A percentile compares a stretch with the other conserved stretches of the same genome.
These are phyloP conservation scores for Puccinia brachypodii DNA, from an alignment of 1,284 basidiomycete species.

Conservation along the genomic window DNA sequence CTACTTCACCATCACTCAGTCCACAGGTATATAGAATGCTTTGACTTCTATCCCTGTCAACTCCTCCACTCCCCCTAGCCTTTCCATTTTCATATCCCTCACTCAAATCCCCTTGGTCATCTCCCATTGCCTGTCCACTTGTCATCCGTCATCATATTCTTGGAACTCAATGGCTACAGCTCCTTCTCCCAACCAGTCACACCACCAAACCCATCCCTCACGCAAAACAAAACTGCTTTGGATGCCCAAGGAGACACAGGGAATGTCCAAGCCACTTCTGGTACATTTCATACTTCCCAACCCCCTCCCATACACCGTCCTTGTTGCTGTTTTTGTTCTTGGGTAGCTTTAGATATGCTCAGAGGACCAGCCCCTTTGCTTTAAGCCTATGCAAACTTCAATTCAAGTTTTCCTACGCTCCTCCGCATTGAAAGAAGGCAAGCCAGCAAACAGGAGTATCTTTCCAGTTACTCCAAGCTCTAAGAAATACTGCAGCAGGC, in stretches of 20 bases:
- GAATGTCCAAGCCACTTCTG: neutral
- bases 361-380: slow-evolving; percentile 12
- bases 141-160: neutral
- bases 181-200: neutral
- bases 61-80: too few relatives aligned
- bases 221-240: neutral
- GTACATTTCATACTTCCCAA: neutral
- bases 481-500: slow-evolving; percentile 9
- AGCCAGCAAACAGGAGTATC: slow-evolving; percentile 8
- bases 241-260: neutral
- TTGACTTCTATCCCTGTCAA: too few relatives aligned
- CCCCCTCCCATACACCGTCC: neutral
- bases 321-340: neutral
- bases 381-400: slow-evolving; percentile 5
- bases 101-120: too few relatives aligned
- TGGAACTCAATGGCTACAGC: neutral
- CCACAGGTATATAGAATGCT: too few relatives aligned
- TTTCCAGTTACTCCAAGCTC: neutral
- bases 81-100: too few relatives aligned
- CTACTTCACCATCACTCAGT: too few relatives aligned
- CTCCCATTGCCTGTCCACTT: neutral
- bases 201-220: neutral
- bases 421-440: slow-evolving; percentile 5
- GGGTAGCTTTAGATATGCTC: neutral
- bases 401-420: neutral